These are phyloP conservation scores for Suhomyces wounanorum DNA, from an alignment of 1,139 yeast species.

Conservation along the genomic window DNA sequence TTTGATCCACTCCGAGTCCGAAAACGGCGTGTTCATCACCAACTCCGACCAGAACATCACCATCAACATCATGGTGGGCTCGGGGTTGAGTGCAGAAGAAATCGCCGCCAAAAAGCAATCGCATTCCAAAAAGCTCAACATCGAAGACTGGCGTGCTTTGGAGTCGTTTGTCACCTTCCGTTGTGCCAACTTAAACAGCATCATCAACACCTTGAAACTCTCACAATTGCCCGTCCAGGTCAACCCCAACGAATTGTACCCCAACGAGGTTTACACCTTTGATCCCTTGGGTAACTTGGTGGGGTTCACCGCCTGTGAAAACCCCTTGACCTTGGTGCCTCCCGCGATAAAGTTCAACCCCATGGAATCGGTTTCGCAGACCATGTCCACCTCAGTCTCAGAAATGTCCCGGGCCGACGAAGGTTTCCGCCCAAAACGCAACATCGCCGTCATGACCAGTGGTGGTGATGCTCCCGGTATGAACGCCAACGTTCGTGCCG, in stretches of 20 bases:
- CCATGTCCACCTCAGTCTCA: slow-evolving; percentile 19
- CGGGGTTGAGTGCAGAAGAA: slow-evolving; percentile 27
- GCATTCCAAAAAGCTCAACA: slow-evolving; percentile 28
- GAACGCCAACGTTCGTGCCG: slow-evolving; percentile 95
- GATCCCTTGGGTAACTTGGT: slow-evolving; percentile 70
- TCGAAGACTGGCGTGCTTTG: slow-evolving; percentile 54
- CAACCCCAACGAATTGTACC: slow-evolving; percentile 64
- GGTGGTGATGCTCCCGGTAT: slow-evolving; percentile 99
- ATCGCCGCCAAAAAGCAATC: slow-evolving; percentile 27
- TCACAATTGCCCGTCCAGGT: slow-evolving; percentile 35
- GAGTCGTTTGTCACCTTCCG: slow-evolving; percentile 44
- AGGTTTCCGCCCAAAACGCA: slow-evolving; percentile 35
- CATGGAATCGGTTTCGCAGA: slow-evolving; percentile 10
- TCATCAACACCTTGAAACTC: slow-evolving; percentile 35
- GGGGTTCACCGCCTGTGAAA: slow-evolving; percentile 63
- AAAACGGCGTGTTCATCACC: slow-evolving; percentile 30
- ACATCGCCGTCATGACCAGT: slow-evolving; percentile 92
- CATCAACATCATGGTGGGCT: slow-evolving; percentile 30
- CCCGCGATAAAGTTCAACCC: slow-evolving; percentile 31
- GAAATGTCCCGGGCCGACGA: slow-evolving; percentile 17
- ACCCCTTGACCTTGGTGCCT: slow-evolving; percentile 58
- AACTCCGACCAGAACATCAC: slow-evolving; percentile 34
- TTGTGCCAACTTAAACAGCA: slow-evolving; percentile 33
- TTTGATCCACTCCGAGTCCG: slow-evolving; percentile 28
- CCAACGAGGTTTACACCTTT: slow-evolving; percentile 64